These are phyloP conservation scores for Cercis canadensis DNA, from an alignment of 306 rosid species.

Conservation along the genomic window DNA sequence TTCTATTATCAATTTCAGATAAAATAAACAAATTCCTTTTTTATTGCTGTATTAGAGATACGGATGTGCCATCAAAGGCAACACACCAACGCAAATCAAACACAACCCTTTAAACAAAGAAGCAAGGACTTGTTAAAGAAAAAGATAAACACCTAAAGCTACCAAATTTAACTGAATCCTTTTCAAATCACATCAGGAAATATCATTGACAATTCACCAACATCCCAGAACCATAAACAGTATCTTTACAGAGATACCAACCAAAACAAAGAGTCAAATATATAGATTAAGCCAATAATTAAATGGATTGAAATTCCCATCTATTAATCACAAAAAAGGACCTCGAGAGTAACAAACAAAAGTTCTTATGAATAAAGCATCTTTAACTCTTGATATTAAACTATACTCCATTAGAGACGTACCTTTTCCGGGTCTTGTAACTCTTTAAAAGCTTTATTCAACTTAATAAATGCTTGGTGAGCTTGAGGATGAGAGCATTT, in stretches of 20 bases:
- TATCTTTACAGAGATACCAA: background rate
- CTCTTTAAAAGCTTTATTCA: constrained; percentile 91
- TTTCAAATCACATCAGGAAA: background rate
- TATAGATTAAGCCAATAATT: constrained; percentile 19
- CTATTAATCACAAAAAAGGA: background rate
- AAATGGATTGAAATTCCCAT: background rate
- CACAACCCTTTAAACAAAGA: background rate
- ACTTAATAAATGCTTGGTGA: constrained; percentile 84
- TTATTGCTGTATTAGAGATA: background rate
- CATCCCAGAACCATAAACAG: background rate
- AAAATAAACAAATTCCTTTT: background rate
- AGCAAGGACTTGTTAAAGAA: background rate
- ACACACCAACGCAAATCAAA: constrained; percentile 2
- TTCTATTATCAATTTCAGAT: background rate
- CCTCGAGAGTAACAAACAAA: background rate
- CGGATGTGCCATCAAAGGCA: background rate
- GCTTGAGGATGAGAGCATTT: constrained; percentile 98
- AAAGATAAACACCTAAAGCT: background rate
- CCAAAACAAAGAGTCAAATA: background rate
- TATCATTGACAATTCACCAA: background rate
- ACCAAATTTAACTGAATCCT: background rate
- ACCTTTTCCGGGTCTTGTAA: constrained; percentile 88
- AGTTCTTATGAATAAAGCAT: constrained; percentile 13
- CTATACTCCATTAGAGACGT: constrained; percentile 36
- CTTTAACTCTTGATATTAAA: constrained; percentile 29